Base-by-base conservation (phyloP, 2,329 filamentous ascomycete genomes). In the Colletotrichum nymphaeae region DNA sequence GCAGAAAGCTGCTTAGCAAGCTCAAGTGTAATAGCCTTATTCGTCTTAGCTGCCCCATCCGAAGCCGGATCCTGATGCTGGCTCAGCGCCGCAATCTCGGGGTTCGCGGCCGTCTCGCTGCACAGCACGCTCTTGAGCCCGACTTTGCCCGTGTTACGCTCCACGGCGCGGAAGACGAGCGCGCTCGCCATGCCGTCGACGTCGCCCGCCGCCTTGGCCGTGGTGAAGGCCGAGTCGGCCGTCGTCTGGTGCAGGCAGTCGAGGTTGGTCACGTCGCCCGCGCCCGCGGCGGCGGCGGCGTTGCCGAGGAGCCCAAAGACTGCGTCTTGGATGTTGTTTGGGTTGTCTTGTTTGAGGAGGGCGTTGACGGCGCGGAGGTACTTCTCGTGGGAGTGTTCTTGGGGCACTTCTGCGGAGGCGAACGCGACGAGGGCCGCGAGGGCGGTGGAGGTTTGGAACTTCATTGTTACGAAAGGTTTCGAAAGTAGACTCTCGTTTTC, bases 41-140 rank as follows among this genome's bases (percentile, higher is more conserved):
- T 93, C 60, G 84, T 82, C 1, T 80, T 86, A 16, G 87, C 86
- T 14, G 91, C 89, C 55, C 86, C 87, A 3, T 85, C 78, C 0
- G 89, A 89, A 24, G 91, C 92, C 32, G 92, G 90, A 79, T 93
- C 92, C 82, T 93, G 91, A 81, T 93, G 91, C 81, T 92, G 90
- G 67, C 85, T 82, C 72, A 93, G 80, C 56, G 90, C 90, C 32
- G 86, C 88, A 77, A 93, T 92, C 83, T 93, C 91, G 3, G 91
- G 87, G 82, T 93, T 93, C 71, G 85, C 84, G 19, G 91, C 89
- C 53, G 81, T 84, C 78, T 90, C 79, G 81, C 81, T 86, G 84
- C 91, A 93, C 62, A 87, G 81, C 37, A 86, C 88, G 59, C 88
- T 91, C n/a, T 85, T 86, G 57, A 85, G 81, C 63, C 90, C 91